Base-by-base conservation (phyloP, 2,329 filamentous ascomycete genomes). In the Penicillium sp. region DNA sequence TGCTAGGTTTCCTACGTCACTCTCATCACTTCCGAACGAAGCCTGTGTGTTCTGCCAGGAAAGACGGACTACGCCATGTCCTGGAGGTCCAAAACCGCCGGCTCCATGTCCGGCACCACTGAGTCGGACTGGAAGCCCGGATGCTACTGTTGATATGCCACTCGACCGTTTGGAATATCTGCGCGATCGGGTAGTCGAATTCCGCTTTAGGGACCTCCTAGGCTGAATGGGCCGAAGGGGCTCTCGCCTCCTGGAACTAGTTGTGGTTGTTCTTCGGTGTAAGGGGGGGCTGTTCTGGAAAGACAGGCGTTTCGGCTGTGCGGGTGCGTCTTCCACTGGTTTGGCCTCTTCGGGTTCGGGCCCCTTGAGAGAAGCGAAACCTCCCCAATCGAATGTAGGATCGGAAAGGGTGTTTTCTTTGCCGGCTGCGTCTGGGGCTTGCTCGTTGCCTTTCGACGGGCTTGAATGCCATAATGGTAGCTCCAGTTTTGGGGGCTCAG, bases 21-120 rank as follows among this genome's bases (percentile, higher is more conserved):
- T 65, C 24, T 71, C 69, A 21, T 67, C 66, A 34, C 62, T 68
- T 40, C 62, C 59, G 8, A 69, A 53, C 3, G 67, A 68, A 7
- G 53, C 53, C 26, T 63, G 63, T 1, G 64, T 64, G 45, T 65
- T 69, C 47, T 70, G 66, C 69, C 69, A 71, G 29, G 69, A 70
- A 37, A 60, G 53, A 13, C 64, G 61, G 6, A 66, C 64, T 3
- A 64, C 46, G n/a, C 64, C 65, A 48, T 64, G 60, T 9, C 66
- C 64, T 4, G 65, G 60, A 29, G 66, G 63, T n/a, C 66, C 64
- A 13, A 70, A 63, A 3, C 68, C 67, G 35, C 70, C 69, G 2
- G 67, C 65, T 4, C 70, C 70, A 55, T 72, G 69, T 2, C 69
- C 69, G 17, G 69, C 69, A n/a, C 69, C 69, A 45, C 69, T 72